phyloP scores from a whole-genome alignment of 2,329 filamentous ascomycete species.

The Fusarium aywerte region DNA sequence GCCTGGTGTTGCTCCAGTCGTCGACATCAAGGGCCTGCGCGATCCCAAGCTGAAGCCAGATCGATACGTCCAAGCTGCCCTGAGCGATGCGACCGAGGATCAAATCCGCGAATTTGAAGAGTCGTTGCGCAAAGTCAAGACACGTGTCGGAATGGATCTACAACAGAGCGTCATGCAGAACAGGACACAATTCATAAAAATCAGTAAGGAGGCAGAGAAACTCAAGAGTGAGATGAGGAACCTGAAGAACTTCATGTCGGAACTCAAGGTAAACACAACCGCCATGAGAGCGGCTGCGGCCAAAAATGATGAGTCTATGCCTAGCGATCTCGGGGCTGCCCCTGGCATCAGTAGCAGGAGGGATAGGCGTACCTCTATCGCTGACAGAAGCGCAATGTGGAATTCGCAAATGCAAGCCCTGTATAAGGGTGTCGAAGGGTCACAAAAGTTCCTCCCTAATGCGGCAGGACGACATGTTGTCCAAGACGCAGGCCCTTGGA shows the following conservation, averaged over 20 bases:
- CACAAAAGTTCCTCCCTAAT: constrained; percentile 95
- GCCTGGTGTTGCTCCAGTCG: constrained; percentile 65
- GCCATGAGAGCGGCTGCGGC: constrained; percentile 70
- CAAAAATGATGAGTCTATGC: constrained; percentile 59
- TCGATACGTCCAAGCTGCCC: constrained; percentile 77
- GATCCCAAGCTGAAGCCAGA: constrained; percentile 84
- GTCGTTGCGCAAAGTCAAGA: constrained; percentile 79
- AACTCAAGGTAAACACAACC: constrained; percentile 82
- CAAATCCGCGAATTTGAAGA: constrained; percentile 86
- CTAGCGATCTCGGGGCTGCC: constrained; percentile 59
- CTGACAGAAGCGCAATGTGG: constrained; percentile 73
- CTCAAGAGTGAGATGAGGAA: constrained; percentile 96
- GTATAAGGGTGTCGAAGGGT: constrained; percentile 97
- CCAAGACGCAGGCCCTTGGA: constrained; percentile 91
- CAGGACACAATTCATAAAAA: constrained; percentile 97
- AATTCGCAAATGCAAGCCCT: constrained; percentile 77
- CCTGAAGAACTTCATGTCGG: constrained; percentile 88
- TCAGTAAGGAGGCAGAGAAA: constrained; percentile 98
- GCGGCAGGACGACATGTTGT: constrained; percentile 92
- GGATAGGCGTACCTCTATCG: constrained; percentile 90
- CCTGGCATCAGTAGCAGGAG: constrained; percentile 70
- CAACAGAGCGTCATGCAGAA: constrained; percentile 98
- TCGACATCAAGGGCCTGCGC: constrained; percentile 81
- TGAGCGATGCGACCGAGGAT: constrained; percentile 86
- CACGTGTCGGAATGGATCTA: constrained; percentile 81